A percentile compares a stretch with the other conserved stretches of the same genome.
phyloP scores from a whole-genome alignment of 257 asterid genomes.

The Jaltomata sinuosa region DNA sequence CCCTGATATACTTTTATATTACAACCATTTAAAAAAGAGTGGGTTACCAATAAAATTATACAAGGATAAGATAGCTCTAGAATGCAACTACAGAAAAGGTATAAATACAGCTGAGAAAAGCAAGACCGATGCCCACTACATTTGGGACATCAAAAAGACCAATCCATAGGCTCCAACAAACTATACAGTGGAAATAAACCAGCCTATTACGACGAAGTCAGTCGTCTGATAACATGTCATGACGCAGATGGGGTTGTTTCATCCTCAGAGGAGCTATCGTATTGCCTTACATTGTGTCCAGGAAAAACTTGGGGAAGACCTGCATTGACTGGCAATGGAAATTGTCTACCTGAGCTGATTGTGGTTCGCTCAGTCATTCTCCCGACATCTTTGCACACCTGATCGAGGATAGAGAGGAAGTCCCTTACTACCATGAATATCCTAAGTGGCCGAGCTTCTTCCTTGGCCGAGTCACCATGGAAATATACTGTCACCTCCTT shows the following conservation, averaged over 20 bases:
- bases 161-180: neutral
- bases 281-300: neutral
- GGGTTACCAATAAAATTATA: neutral
- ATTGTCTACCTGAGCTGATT: neutral
- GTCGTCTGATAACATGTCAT: neutral
- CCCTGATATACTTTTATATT: neutral
- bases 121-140: neutral
- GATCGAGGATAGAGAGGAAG: constrained; percentile 54
- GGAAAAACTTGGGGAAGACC: constrained; percentile 9
- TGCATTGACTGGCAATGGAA: constrained; percentile 11
- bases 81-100: neutral
- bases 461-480: constrained; percentile 68
- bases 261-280: neutral
- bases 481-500: constrained; percentile 68
- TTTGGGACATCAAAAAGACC: neutral
- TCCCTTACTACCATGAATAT: constrained; percentile 69
- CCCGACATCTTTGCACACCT: constrained; percentile 60
- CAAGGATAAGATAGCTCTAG: neutral
- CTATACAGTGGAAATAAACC: neutral
- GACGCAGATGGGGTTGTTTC: neutral
- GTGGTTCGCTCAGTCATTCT: constrained; percentile 49
- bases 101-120: neutral
- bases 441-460: constrained; percentile 64
- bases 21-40: neutral
- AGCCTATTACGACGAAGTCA: neutral